These are phyloP conservation scores for Saccharomyces hybrid DNA, from an alignment of 1,139 yeast species.

Conservation along the genomic window DNA sequence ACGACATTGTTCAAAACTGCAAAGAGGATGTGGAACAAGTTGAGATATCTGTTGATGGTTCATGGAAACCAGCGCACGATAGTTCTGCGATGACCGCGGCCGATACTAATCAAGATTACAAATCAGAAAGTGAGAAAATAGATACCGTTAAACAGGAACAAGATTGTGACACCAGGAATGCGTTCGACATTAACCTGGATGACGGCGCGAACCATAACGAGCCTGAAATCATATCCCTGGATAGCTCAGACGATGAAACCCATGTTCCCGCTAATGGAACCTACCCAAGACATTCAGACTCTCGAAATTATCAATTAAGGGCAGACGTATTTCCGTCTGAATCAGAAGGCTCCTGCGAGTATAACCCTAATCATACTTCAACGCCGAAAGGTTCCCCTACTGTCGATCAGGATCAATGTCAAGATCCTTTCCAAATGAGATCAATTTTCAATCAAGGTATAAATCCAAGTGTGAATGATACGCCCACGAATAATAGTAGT, in stretches of 20 bases:
- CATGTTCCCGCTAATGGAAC: not conserved
- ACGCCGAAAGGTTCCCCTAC: not conserved
- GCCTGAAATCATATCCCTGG: constrained; percentile 21
- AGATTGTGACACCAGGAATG: not conserved
- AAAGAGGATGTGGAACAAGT: constrained; percentile 43
- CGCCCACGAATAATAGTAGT: not conserved
- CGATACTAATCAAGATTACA: not conserved
- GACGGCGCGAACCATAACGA: constrained; percentile 6
- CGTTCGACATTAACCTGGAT: not conserved
- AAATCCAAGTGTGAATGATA: not conserved
- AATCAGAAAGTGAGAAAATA: constrained; percentile 5
- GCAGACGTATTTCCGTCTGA: not conserved
- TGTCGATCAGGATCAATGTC: not conserved
- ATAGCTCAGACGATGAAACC: constrained; percentile 20
- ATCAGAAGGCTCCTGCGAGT: not conserved
- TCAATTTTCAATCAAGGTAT: not conserved
- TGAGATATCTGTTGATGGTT: constrained; percentile 46
- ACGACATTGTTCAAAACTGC: constrained; percentile 40
- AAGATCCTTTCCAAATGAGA: not conserved
- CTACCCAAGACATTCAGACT: not conserved
- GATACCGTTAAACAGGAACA: constrained; percentile 12
- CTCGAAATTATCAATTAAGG: not conserved
- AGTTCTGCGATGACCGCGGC: constrained; percentile 8
- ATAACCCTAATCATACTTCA: not conserved
- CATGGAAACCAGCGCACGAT: constrained; percentile 39